Base-by-base conservation (phyloP, 2,329 filamentous ascomycete species). In the Aspergillus phoenicis region DNA sequence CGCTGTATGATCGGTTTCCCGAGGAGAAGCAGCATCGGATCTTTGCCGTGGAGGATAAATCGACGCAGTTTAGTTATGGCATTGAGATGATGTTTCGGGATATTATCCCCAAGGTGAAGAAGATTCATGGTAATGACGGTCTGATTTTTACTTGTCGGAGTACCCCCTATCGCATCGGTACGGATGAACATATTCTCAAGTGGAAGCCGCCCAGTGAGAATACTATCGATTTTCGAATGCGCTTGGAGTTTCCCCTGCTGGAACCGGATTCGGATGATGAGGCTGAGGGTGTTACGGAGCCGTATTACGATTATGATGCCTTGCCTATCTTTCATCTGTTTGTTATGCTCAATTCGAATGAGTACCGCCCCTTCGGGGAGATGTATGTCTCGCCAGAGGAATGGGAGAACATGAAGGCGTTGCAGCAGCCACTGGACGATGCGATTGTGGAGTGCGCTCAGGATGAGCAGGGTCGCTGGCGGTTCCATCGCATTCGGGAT, bases 151-250 rank as follows among this genome's bases (percentile, higher is more conserved):
- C 95, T n/a, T 97, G 94, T 79, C 88, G 91, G 65, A 89, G 87
- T 69, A 92, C 91, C 17, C 85, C 89, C 8, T 99, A 99, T 80
- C 89, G 89, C 69, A 89, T 90, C 66, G 95, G 95, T 67, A 99
- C 95, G 11, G 95, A 99, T 77, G 86, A 87, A 53, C 89, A 97
- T 75, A 99, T 97, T 64, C 82, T 99, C 41, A 99, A 99, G 77
- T 99, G 95, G 95, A 99, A 99, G 78, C 93, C 94, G 0, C 91
- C 92, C 4, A 84, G 91, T 66, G 95, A 99, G 76, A 99, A 99
- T 80, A 96, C 93, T 0, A 87, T 99, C 68, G 95, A 99, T 75
- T 97, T 97, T 75, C 86, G 90, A 45, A 84, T 98, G 69, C 86
- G 85, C 55, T 84, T 99, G 47, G 82, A 85, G 11, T 98, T 97